phyloP scores from a whole-genome alignment of 140 eudicot species.

The Ambrosia hybrid region DNA sequence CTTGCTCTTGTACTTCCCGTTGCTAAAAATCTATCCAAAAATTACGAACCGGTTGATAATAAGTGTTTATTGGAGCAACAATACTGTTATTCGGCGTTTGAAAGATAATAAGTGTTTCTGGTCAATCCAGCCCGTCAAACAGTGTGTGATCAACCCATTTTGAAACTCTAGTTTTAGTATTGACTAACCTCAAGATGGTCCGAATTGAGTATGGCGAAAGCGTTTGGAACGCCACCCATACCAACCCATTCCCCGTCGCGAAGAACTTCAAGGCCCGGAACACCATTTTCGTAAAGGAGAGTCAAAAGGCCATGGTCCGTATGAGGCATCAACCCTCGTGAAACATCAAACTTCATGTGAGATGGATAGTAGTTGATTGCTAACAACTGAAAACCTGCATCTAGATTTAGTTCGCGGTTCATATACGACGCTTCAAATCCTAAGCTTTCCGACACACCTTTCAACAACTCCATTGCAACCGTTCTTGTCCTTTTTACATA shows the following conservation, averaged over 20 bases:
- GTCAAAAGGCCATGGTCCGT: constrained; percentile 43
- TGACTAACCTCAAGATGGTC: constrained; percentile 44
- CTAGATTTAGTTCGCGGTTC: constrained; percentile 29
- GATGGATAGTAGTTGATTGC: constrained; percentile 37
- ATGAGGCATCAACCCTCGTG: constrained; percentile 34
- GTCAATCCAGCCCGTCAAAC: neutral
- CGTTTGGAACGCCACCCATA: constrained; percentile 35
- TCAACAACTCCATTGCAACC: constrained; percentile 35
- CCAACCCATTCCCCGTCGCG: constrained; percentile 44
- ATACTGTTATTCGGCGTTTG: neutral
- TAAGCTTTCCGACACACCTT: constrained; percentile 38
- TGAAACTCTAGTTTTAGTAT: neutral
- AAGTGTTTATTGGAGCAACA: neutral
- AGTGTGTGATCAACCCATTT: neutral
- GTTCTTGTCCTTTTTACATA: constrained; percentile 33
- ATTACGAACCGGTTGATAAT: too few relatives aligned
- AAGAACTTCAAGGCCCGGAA: constrained; percentile 45
- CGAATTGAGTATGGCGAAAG: constrained; percentile 32
- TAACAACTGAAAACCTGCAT: constrained; percentile 31
- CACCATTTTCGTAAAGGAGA: constrained; percentile 46
- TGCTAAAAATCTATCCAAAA: constrained; percentile 40
- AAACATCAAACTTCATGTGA: constrained; percentile 1
- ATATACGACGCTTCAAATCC: constrained; percentile 46
- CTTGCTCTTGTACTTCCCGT: constrained; percentile 50
- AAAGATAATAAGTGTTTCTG: neutral